phyloP scores from a whole-genome alignment of 108 stramenopile species.

The Cafeteria roenbergensis region DNA sequence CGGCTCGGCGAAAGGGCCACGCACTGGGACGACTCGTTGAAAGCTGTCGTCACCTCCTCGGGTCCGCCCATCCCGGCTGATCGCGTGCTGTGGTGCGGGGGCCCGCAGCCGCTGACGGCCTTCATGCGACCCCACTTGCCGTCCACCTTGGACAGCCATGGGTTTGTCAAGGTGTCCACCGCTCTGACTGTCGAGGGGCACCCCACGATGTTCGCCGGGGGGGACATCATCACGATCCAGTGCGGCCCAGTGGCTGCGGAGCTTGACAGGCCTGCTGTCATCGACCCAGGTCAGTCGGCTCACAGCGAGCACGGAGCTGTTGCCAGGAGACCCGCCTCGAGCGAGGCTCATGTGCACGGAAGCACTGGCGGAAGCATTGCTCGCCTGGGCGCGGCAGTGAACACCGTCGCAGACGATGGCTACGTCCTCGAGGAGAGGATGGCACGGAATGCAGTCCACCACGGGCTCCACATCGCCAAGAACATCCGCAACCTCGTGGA shows the following conservation, averaged over 20 bases:
- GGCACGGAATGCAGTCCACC: not conserved
- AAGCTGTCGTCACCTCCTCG: not conserved
- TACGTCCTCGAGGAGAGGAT: not conserved
- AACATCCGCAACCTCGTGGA: not conserved
- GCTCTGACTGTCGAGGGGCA: not conserved
- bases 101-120: not conserved
- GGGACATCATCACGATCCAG: not conserved
- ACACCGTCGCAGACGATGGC: not conserved
- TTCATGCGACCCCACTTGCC: not conserved
- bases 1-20: not conserved
- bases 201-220: not conserved
- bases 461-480: not conserved
- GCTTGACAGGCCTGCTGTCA: not conserved
- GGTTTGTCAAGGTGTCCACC: not conserved
- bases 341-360: not conserved
- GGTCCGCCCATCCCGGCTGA: not conserved
- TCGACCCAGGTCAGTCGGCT: not conserved
- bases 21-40: not conserved
- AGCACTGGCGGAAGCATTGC: not conserved
- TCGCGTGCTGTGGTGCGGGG: not conserved
- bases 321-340: not conserved
- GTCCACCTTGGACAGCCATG: not conserved
- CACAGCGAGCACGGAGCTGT: not conserved
- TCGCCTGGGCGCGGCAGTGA: not conserved
- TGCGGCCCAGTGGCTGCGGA: not conserved